phyloP scores from a whole-genome alignment of 208 protist genomes.

The Acanthamoeba royreba region DNA sequence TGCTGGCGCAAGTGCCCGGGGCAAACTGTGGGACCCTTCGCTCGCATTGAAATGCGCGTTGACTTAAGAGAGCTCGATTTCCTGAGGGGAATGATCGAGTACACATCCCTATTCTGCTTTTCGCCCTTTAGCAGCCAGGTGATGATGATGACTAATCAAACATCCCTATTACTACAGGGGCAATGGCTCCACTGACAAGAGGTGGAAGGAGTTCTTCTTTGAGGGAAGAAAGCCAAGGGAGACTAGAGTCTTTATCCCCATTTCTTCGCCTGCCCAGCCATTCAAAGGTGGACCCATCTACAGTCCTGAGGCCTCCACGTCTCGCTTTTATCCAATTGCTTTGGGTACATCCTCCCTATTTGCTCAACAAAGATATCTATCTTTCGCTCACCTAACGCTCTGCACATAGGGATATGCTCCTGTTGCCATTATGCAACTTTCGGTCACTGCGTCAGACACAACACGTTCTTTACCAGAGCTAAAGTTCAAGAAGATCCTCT shows the following conservation, averaged over 20 bases:
- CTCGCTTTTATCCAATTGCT: not conserved
- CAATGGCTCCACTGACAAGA: no score
- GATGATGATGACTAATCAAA: no score
- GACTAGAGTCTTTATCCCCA: not conserved
- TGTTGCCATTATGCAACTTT: not conserved
- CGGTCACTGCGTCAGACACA: not conserved
- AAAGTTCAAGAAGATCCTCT: not conserved
- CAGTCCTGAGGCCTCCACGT: not conserved
- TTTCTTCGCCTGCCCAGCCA: not conserved
- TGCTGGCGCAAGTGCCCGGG: not conserved
- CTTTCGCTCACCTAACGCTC: not conserved
- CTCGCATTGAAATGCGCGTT: not conserved
- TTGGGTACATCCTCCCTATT: not conserved
- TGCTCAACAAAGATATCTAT: not conserved
- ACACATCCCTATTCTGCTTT: not conserved
- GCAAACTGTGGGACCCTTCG: not conserved
- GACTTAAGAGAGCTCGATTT: not conserved
- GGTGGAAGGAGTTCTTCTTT: not conserved
- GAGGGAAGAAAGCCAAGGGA: not conserved
- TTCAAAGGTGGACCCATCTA: not conserved
- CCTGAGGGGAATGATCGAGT: not conserved
- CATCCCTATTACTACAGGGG: no score
- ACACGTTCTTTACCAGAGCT: not conserved
- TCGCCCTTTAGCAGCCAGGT: no score
- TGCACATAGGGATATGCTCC: not conserved